Evolutionary conservation across 2,329 filamentous ascomycete genomes (phyloP), one percentile per base, ranked within the genome.

Genomic region (Neobulgaria alba): DNA sequence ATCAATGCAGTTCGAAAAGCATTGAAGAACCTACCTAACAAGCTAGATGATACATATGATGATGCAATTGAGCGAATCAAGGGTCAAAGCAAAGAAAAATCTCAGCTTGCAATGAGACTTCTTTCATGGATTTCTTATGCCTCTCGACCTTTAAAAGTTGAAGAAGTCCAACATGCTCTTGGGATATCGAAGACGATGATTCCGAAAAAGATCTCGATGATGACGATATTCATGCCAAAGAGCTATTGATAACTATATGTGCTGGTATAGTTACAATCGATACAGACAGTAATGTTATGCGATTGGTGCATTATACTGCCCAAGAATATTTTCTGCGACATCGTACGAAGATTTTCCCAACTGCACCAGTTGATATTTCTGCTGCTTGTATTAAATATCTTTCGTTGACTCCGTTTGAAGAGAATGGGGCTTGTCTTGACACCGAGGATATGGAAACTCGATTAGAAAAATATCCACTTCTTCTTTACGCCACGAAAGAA

Each of bases 81-180:
- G n/a, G 44, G 48, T 1, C 68, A 72, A 35, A 7, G 12, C 16
- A 4, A n/a, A 5, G 29, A 31, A 14, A 4, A 31, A 5, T 5
- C 29, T 12, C 5, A 31, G 5, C 12, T 31, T 5, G 39, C 45
- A 14, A 59, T 48, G 23, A 55, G 60, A 23, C 58, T 50, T 0
- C 42, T 71, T 0, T 58, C 45, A 50, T 40, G 1, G 0, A 15
- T 0, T n/a, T 5, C 12, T 31, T 15, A 31, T 31, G 29, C 29
- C 16, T 5, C 12, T 15, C 5, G 29, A 31, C 29, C 29, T 5
- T n/a, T 31, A 5, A 31, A 5, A 4, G 29, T 31, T n/a, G 5
- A 31, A 31, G 66, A 71, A 39, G 54, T 72, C 3, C 59, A 59
- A 38, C 58, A 69, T 46, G 67, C 67, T 0, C 56, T 73, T 10